Evolutionary conservation across 164 flowering plant genomes (phyloP), one percentile per base, ranked within the genome.

Genomic region (Amborella trichopoda): DNA sequence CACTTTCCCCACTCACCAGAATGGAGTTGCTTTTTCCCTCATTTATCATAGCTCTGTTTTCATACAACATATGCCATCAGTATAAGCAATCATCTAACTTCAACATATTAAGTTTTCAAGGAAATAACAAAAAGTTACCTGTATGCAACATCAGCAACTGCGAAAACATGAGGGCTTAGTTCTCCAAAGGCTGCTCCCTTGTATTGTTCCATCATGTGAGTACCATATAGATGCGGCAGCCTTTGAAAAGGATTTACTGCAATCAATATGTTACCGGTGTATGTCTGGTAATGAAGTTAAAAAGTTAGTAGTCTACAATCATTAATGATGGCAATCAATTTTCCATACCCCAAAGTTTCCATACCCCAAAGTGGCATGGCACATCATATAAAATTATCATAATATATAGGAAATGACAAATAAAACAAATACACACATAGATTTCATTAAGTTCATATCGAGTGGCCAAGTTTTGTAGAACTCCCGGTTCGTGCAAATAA

Each of bases 1-100:
- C 99, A 78, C 99, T 91, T 65, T 91, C 99, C 64, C 99, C 99
- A 75, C 99, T 91, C 28, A 91, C 99, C 34, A 91, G 70, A 68
- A 91, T 88, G 27, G 99, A 88, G 62, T 91, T 88, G 75, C 96
- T 87, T 65, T 85, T 88, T 34, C 96, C 95, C 57, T 91, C 99
- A 55, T 84, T 91, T 34, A 84, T 82, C 99, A 91, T 91, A 46
- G 87, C 95, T 72, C 99, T 91, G 25, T 38, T 50, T 23, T 51
- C 19, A 66, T 17, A 18, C 40, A 55, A 48, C 26, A 43, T 13
- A 12, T 33, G 25, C 40, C 13, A 52, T 40, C 27, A 48, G 47
- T 45, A 58, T 2, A 40, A 23, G 23, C 26, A 14, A 8, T 25
- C 8, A 10, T 20, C 3, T 33, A 10, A 2, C 22, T 25, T 12